Conservation (phyloP, 331 rosid genomes). For the Malus hybrid region DNA sequence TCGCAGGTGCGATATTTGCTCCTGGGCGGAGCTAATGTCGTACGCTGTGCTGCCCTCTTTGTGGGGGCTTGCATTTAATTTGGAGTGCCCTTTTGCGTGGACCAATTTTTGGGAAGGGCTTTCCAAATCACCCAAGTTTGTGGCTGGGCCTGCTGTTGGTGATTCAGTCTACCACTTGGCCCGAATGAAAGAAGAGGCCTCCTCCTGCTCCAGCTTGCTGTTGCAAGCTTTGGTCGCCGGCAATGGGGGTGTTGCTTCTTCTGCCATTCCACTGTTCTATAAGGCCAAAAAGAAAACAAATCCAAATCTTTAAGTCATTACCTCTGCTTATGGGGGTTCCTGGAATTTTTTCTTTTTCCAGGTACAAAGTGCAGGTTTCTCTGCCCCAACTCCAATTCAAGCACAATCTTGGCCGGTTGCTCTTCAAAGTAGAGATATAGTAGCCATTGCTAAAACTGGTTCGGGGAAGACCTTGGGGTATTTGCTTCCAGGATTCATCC, state of each 20-base stretch:
- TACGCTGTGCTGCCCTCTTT: constrained; percentile 98
- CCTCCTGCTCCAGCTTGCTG: constrained; percentile 98
- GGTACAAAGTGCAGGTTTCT: constrained; percentile 97
- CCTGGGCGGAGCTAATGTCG: constrained; percentile 99
- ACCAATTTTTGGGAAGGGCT: constrained; percentile 86
- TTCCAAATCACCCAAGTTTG: constrained; percentile 91
- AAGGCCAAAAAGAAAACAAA: constrained; percentile 49
- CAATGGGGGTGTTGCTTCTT: constrained; percentile 98
- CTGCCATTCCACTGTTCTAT: constrained; percentile 57
- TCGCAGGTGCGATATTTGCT: constrained; percentile 99
- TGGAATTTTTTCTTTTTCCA: constrained; percentile 78
- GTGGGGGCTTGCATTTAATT: constrained; percentile 85
- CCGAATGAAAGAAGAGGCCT: constrained; percentile 96
- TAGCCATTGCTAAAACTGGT: constrained; percentile 99
- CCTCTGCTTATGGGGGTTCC: constrained; percentile 39
- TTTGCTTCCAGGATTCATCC: constrained; percentile 82
- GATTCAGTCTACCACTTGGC: constrained; percentile 96
- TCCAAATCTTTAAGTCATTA: constrained; percentile 14
- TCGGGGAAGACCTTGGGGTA: constrained; percentile 98
- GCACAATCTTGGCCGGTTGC: constrained; percentile 99
- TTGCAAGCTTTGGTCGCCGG: constrained; percentile 82
- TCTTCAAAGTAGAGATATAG: constrained; percentile 90
- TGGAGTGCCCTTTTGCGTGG: constrained; percentile 96
- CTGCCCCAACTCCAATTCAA: constrained; percentile 98
- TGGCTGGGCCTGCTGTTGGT: constrained; percentile 95